A percentile compares a stretch with the other conserved stretches of the same genome.
Conservation (phyloP, 164 flowering plant genomes). For the Nelumbo lutea region DNA sequence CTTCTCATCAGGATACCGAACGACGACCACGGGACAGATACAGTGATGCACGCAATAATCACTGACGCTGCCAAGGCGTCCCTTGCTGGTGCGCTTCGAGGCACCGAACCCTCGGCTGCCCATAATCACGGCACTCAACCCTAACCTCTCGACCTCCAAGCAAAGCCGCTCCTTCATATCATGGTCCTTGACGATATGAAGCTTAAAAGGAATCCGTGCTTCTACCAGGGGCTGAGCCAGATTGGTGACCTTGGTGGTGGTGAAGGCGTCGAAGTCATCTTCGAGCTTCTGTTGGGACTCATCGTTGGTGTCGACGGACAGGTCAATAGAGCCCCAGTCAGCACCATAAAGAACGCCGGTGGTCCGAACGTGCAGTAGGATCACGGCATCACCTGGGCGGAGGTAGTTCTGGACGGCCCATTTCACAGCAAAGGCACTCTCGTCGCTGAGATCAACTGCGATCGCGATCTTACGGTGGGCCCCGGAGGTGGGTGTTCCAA, state of each 20-base stretch:
- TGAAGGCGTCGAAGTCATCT: conserved; percentile 58
- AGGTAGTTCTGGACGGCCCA: conserved; percentile 88
- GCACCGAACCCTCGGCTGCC: conserved; percentile 83
- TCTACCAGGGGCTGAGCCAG: conserved; percentile 55
- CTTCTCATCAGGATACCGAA: conserved; percentile 50
- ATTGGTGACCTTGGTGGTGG: conserved; percentile 39
- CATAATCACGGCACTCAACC: conserved; percentile 72
- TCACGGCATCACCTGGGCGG: conserved; percentile 70
- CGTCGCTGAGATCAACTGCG: conserved; percentile 81
- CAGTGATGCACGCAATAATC: conserved; percentile 87
- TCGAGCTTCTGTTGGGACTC: conserved; percentile 50
- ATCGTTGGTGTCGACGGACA: conserved; percentile 25
- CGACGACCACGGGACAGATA: conserved; percentile 84
- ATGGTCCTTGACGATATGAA: conserved; percentile 77
- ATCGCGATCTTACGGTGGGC: conserved; percentile 56
- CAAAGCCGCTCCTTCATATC: conserved; percentile 82
- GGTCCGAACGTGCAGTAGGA: conserved; percentile 75
- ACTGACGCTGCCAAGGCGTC: conserved; percentile 68
- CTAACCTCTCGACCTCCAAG: conserved; percentile 74
- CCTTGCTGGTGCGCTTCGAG: conserved; percentile 31
- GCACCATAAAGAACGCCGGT: conserved; percentile 77
- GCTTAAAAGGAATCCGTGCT: conserved; percentile 53
- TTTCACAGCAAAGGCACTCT: conserved; percentile 72
- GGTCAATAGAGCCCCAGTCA: conserved; percentile 63
- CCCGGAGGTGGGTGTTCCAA: conserved; percentile 24